Evolutionary conservation across 2,329 filamentous ascomycete species (phyloP).

Genomic region (Aspergillus tanneri): DNA sequence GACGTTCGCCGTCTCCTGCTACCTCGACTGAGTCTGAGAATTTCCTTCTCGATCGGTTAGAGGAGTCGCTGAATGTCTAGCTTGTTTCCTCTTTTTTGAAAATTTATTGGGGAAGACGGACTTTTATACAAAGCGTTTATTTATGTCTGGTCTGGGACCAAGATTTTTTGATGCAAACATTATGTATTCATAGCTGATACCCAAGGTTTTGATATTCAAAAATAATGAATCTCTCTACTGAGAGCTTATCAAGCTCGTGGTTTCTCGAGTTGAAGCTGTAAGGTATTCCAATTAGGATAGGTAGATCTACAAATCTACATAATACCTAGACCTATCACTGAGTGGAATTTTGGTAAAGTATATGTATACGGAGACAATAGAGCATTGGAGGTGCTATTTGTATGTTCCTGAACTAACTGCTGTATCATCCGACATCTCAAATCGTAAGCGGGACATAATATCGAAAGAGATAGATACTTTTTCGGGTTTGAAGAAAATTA

Average conservation of each 20-base stretch:
- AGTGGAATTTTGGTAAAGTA: too few relatives aligned
- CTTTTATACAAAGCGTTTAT: not conserved
- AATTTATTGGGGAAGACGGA: too few relatives aligned
- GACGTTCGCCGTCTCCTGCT: slow-evolving; percentile 20
- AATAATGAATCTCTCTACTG: too few relatives aligned
- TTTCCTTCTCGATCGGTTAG: slow-evolving; percentile 25
- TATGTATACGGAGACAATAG: not conserved
- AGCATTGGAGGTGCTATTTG: slow-evolving; percentile 7
- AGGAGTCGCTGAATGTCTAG: slow-evolving; percentile 22
- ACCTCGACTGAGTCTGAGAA: slow-evolving; percentile 23
- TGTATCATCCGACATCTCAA: slow-evolving; percentile 20
- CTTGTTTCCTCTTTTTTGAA: not conserved
- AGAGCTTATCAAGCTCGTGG: too few relatives aligned
- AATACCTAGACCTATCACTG: too few relatives aligned
- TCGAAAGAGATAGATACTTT: slow-evolving; percentile 12
- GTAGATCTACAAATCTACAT: too few relatives aligned
- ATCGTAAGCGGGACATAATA: slow-evolving; percentile 22
- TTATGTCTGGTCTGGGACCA: not conserved
- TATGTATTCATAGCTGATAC: too few relatives aligned
- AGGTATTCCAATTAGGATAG: too few relatives aligned
- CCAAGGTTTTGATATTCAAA: not conserved
- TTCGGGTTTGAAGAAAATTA: slow-evolving; percentile 10
- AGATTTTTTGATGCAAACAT: too few relatives aligned
- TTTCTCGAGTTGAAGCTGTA: too few relatives aligned
- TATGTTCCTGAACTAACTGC: slow-evolving; percentile 15